Conservation (phyloP, 352 stramenopile genomes). For the Peronospora destructor region DNA sequence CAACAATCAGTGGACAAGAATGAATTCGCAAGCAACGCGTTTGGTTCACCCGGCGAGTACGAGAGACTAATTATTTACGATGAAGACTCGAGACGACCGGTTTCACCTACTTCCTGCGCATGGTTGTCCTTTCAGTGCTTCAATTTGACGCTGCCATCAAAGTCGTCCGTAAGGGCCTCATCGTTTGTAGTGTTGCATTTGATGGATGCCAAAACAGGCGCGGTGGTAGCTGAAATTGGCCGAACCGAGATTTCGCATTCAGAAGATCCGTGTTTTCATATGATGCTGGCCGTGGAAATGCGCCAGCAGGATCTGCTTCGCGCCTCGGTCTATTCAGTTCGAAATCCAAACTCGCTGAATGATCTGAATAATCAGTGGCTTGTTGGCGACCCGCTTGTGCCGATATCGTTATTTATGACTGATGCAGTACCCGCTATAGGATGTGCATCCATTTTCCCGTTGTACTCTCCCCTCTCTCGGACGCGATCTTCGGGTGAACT, state of each 20-base stretch:
- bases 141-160: constrained; percentile 63
- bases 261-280: constrained; percentile 65
- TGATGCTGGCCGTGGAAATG: constrained; percentile 70
- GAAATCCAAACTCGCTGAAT: constrained; percentile 41
- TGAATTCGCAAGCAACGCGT: constrained; percentile 6
- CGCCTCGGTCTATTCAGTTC: constrained; percentile 64
- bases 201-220: constrained; percentile 38
- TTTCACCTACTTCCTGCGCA: constrained; percentile 21
- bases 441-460: constrained; percentile 40
- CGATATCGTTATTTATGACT: constrained; percentile 46
- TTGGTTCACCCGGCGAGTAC: constrained; percentile 14
- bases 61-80: constrained; percentile 11
- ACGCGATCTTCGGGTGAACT: constrained; percentile 61
- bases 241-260: constrained; percentile 69
- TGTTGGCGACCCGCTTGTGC: constrained; percentile 52
- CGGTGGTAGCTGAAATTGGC: constrained; percentile 48
- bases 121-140: constrained; percentile 86
- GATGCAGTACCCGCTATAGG: constrained; percentile 19
- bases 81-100: constrained; percentile 12
- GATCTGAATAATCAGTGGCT: constrained; percentile 73
- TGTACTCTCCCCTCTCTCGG: constrained; percentile 60
- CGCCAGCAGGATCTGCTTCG: constrained; percentile 43
- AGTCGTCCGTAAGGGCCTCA: constrained; percentile 31
- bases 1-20: constrained; percentile 4
- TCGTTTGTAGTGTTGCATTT: constrained; percentile 70